Base-by-base conservation (phyloP, 2,329 filamentous ascomycete species). In the Chalaropsis ovoidea region DNA sequence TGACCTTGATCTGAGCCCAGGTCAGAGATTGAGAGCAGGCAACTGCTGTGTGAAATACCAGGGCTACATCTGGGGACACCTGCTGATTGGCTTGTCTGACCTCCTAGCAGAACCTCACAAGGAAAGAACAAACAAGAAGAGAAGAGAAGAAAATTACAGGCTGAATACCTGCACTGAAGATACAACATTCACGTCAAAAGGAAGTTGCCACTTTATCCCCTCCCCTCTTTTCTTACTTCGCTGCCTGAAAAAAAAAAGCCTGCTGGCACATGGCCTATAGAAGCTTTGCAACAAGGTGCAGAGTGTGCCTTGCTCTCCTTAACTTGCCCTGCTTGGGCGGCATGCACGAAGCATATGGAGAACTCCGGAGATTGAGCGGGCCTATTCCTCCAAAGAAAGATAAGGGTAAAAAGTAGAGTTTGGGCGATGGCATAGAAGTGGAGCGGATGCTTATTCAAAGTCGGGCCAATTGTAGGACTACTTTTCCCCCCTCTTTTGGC, bases 301-400 rank as follows among this genome's bases (percentile, higher is more conserved):
- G 42, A 43, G 17, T 43, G 42, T 43, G 42, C 42, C 42, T 43
- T 43, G 42, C 42, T 43, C 42, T 43, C 42, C 17, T n/a, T 15
- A n/a, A n/a, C 22, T 52, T 10, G 7, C 42, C 47, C 47, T 52
- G 47, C 7, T n/a, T 27, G n/a, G 47, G n/a, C 5, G n/a, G 47
- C 47, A 52, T 52, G 52, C 24, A 35, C 52, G 13, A 31, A 31
- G 52, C 52, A 27, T n/a, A 56, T 56, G 52, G 52, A 56, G 22
- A 56, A 56, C 22, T 56, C 52, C 52, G 52, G 52, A 56, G 52
- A 56, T 56, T 56, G 52, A 22, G 24, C 52, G 52, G 52, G 22
- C 52, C 17, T 35, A 56, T 19, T 31, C 22, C 17, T 17, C 22
- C 22, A 31, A 56, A 31, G 27, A 56, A 11, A 31, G 2, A n/a